Evolutionary conservation across 352 stramenopile species (phyloP), one percentile per base, ranked within the genome.

Genomic region (Globisporangium echinulatum): DNA sequence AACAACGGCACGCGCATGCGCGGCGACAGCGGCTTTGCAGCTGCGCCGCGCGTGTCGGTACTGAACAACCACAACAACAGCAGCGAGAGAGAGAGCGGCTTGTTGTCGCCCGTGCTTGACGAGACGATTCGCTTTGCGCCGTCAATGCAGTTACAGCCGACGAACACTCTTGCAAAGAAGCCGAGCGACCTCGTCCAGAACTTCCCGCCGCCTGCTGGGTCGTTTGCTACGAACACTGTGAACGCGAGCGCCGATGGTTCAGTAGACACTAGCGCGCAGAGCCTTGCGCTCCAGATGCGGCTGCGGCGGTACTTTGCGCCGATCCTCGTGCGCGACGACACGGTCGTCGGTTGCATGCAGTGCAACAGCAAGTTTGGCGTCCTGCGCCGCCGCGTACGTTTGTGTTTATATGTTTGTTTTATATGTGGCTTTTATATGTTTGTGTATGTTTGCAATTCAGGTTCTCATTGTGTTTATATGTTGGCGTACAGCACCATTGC

Each of bases 311-410:
- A 78, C 55, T 92, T 87, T 64, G 74, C 77, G 11, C 80, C 77
- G 40, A 64, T 79, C 38, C 66, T 89, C 39, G 75, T 78, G 25
- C 61, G 67, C 3, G 75, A 82, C 17, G 75, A 88, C 10, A 61
- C 82, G 7, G 71, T 61, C 4, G 57, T 65, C 7, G 66, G 66
- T 7, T 94, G 85, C 46, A 73, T 67, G 13, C 83, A 92, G 17
- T 94, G 85, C 56, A 61, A 58, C 48, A 79, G 73, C 63, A 85
- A 85, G 42, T 93, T 94, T 67, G 76, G 78, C 33, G 75, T 88
- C 7, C 81, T 93, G 44, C 78, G 83, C 33, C 79, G 83, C 10
- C 79, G 83, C 25, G 77, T 87, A 73, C 43, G 74, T 64, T 40
- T 11, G 6, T 54, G 19, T 42, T 36, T 54, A 10, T 50, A 25